Evolutionary conservation across 2,329 filamentous ascomycete genomes (phyloP), one percentile per base, ranked within the genome.

Genomic region (Mycosphaerella sp.): DNA sequence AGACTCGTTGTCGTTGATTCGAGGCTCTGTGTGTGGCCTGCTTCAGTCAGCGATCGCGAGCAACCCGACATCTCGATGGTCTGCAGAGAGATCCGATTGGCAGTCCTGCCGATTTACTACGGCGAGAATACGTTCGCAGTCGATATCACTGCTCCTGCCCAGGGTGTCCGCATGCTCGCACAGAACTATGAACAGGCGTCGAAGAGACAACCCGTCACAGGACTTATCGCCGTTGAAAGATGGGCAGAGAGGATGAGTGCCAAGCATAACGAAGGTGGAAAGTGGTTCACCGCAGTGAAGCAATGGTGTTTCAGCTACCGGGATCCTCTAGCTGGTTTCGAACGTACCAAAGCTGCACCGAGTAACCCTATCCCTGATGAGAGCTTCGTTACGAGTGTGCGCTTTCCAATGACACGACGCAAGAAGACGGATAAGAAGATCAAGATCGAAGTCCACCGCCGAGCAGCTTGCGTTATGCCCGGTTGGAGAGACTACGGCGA

Each of bases 31-130:
- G 47, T 65, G 32, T 60, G 56, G 32, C 63, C 63, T 1, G 56
- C 55, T 2, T 48, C 40, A 6, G 23, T 11, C 5, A 53, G 43
- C 0, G 63, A 57, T 7, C 39, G 53, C 1, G 60, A 66, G 32
- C 65, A 67, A 49, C 62, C 65, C 8, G 65, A 65, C 44, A 38
- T 66, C 9, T 59, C 60, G 0, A 62, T 65, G 59, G 59, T 59
- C 2, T 54, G 47, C 21, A 54, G 48, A 10, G 51, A 60, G 34
- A 51, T 66, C n/a, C 56, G 66, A 0, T 39, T 42, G 5, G 64
- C 65, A 11, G 62, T 63, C 3, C 42, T 66, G 46, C 57, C 58
- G 4, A 51, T 66, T 21, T 65, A 57, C 45, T 67, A 67, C 43
- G 53, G 51, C 8, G 57, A 62, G 49, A 66, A 64, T 21, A 58